Conservation (phyloP, 768 basidiomycete species). For the Trametes maxima region DNA sequence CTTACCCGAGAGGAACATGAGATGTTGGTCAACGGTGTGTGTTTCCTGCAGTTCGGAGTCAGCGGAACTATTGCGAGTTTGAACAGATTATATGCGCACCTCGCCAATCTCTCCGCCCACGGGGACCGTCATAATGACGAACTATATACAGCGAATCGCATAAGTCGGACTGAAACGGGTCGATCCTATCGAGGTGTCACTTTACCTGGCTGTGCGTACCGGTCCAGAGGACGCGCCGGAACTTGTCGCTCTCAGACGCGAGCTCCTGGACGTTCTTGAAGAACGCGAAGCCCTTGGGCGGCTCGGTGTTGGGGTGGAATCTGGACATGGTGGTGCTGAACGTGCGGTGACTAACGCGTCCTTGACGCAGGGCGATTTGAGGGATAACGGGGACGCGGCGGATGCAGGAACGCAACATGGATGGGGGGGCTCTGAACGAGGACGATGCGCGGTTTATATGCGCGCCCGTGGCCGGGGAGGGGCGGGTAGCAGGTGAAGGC, state of each 20-base stretch:
- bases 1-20: conserved; percentile 31
- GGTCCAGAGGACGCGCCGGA: conserved; percentile 32
- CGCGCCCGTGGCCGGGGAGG: background rate
- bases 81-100: conserved; percentile 6
- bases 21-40: conserved; percentile 33
- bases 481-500: conserved; percentile 3
- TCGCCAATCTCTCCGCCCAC: conserved; percentile 33
- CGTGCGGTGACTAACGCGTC: background rate
- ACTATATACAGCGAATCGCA: conserved; percentile 8
- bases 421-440: background rate
- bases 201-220: conserved; percentile 32
- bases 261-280: conserved; percentile 28
- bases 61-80: background rate
- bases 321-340: conserved; percentile 20
- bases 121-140: conserved; percentile 35
- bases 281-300: conserved; percentile 30
- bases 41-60: conserved; percentile 24
- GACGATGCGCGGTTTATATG: background rate
- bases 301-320: conserved; percentile 32
- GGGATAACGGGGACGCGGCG: background rate
- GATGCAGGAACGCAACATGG: conserved; percentile 12
- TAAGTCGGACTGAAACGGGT: background rate
- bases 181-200: background rate
- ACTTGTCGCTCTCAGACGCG: conserved; percentile 33
- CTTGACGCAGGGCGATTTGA: background rate